Conservation (phyloP, 768 basidiomycete genomes). For the Lactifluus echinatus region DNA sequence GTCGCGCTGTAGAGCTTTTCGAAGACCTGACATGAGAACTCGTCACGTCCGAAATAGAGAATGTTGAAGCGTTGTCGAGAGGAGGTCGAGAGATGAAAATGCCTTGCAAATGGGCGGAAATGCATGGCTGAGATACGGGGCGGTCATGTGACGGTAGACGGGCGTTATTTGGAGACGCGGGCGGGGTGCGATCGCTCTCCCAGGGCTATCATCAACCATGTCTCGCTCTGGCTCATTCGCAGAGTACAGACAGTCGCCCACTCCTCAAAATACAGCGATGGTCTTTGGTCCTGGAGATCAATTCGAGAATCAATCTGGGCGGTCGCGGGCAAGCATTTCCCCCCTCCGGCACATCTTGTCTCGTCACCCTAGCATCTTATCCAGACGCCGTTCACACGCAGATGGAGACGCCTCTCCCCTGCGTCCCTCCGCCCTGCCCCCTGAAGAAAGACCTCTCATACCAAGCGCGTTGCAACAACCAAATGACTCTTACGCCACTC, state of each 20-base stretch:
- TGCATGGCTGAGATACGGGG: too few species aligned
- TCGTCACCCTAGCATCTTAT: slow-evolving; percentile 15
- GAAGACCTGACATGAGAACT: slow-evolving; percentile 75
- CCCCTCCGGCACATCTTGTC: slow-evolving; percentile 12
- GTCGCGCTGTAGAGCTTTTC: slow-evolving; percentile 49
- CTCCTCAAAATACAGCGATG: not conserved
- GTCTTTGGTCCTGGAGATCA: slow-evolving; percentile 10
- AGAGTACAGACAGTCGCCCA: slow-evolving; percentile 2
- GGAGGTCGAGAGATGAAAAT: too few species aligned
- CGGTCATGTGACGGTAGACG: not conserved
- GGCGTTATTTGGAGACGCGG: not conserved
- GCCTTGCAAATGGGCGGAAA: not conserved
- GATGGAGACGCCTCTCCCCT: slow-evolving; percentile 4
- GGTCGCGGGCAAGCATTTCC: not conserved
- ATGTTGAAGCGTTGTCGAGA: slow-evolving; percentile 55
- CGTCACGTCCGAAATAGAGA: slow-evolving; percentile 82
- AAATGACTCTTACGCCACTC: slow-evolving; percentile 64
- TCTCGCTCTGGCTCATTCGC: slow-evolving; percentile 7
- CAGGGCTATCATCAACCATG: not conserved
- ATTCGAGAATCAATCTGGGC: not conserved
- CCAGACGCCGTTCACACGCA: not conserved
- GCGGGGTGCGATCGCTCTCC: too few species aligned
- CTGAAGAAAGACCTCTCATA: slow-evolving; percentile 47
- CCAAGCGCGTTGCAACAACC: slow-evolving; percentile 60
- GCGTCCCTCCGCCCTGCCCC: not conserved